Percentiles rank a stretch among this genome's conserved stretches.
Conservation (phyloP, 225 moss, liverwort and hornwort genomes). For the Asterella californica region DNA sequence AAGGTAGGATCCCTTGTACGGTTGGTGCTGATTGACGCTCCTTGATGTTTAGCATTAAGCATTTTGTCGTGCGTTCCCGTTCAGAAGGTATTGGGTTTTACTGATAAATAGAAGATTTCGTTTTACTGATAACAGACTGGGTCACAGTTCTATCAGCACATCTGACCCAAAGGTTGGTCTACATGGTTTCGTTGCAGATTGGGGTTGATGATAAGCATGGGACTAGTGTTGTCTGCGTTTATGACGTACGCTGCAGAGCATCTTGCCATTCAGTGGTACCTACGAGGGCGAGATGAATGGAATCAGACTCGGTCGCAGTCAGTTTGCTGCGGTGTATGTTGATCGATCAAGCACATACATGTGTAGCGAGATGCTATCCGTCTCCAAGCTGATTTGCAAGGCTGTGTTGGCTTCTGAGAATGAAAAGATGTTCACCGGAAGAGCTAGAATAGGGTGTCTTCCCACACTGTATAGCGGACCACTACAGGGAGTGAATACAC, state of each 20-base stretch:
- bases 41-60: not conserved
- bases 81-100: not conserved
- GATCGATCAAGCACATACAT: not conserved
- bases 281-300: slow-evolving; percentile 75
- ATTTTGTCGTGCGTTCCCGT: too few species aligned
- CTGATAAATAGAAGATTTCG: not conserved
- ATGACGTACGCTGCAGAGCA: slow-evolving; percentile 78
- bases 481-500: not conserved
- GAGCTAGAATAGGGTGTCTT: not conserved
- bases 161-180: not conserved
- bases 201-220: slow-evolving; percentile 64
- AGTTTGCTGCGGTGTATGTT: slow-evolving; percentile 9
- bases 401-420: not conserved
- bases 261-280: slow-evolving; percentile 80
- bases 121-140: not conserved
- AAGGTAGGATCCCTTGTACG: slow-evolving; percentile 30
- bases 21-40: not conserved
- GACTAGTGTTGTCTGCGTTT: slow-evolving; percentile 62
- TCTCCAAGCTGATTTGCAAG: not conserved
- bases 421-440: not conserved
- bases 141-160: not conserved
- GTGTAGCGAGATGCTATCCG: not conserved
- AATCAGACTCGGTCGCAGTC: slow-evolving; percentile 31
- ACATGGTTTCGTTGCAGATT: slow-evolving; percentile 35
- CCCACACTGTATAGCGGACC: not conserved